Conservation (phyloP, 441 rosid species). For the Melastoma candidum region DNA sequence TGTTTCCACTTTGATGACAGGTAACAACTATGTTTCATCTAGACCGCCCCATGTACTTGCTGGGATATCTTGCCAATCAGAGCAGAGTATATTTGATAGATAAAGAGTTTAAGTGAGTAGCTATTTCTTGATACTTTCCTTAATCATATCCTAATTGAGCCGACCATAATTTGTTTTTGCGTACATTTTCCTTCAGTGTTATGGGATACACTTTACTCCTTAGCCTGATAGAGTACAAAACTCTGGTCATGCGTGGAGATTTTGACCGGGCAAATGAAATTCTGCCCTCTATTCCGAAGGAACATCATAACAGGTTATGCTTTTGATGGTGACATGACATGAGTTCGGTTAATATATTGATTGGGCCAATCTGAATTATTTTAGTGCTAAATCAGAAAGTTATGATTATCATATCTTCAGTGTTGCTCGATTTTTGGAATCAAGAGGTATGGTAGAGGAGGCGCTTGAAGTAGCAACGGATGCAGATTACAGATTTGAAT, state of each 20-base stretch:
- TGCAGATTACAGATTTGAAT: conserved; percentile 91
- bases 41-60: conserved; percentile 98
- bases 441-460: conserved; percentile 92
- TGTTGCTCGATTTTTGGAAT: conserved; percentile 96
- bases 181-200: conserved; percentile 41
- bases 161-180: not conserved
- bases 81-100: conserved; percentile 93
- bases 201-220: conserved; percentile 96
- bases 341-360: too few species aligned
- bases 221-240: conserved; percentile 97
- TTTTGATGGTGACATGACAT: not conserved
- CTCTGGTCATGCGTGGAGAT: conserved; percentile 99
- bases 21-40: conserved; percentile 96
- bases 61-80: conserved; percentile 92
- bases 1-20: conserved; percentile 24
- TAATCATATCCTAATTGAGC: too few species aligned
- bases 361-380: too few species aligned
- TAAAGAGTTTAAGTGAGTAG: conserved; percentile 92
- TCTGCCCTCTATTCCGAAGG: conserved; percentile 90
- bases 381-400: too few species aligned
- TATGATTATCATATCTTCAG: conserved; percentile 24
- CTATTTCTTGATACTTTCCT: not conserved
- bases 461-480: conserved; percentile 96
- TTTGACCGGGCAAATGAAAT: conserved; percentile 76
- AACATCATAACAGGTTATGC: conserved; percentile 78